These are phyloP conservation scores for Hymenotorrendiella dingleyae DNA, from an alignment of 2,329 filamentous ascomycete species.

Conservation along the genomic window DNA sequence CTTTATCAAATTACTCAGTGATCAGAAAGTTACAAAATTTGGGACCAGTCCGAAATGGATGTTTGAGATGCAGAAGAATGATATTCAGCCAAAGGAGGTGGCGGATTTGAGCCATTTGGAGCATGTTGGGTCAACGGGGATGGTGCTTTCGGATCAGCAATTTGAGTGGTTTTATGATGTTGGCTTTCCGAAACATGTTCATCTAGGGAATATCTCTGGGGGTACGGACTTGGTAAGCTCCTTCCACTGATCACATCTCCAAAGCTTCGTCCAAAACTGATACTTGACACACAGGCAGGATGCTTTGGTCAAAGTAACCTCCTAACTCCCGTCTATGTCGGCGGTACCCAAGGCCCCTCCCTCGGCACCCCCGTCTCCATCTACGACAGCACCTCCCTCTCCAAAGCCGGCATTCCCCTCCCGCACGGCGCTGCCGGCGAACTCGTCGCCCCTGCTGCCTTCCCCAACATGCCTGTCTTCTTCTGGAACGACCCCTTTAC, in stretches of 20 bases:
- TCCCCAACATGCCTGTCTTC: conserved; percentile 69
- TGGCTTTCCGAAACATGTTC: conserved; percentile 60
- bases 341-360: conserved; percentile 47
- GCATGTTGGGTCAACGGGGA: conserved; percentile 67
- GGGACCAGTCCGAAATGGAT: conserved; percentile 75
- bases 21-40: conserved; percentile 63
- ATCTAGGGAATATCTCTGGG: conserved; percentile 69
- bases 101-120: conserved; percentile 53
- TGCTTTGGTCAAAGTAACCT: conserved; percentile 62
- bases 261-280: too few relatives aligned
- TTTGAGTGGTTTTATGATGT: conserved; percentile 72
- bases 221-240: conserved; percentile 66
- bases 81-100: conserved; percentile 54
- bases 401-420: conserved; percentile 38
- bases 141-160: conserved; percentile 71
- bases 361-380: conserved; percentile 49
- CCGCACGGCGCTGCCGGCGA: conserved; percentile 62
- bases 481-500: conserved; percentile 51
- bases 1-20: conserved; percentile 56
- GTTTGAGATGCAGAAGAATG: conserved; percentile 61
- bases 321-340: conserved; percentile 58
- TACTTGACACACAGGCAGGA: too few relatives aligned
- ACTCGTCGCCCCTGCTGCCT: conserved; percentile 62
- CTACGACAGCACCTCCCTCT: conserved; percentile 55
- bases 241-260: background rate